Conservation (phyloP, 805 yeast species). For the Starmerella floris region DNA sequence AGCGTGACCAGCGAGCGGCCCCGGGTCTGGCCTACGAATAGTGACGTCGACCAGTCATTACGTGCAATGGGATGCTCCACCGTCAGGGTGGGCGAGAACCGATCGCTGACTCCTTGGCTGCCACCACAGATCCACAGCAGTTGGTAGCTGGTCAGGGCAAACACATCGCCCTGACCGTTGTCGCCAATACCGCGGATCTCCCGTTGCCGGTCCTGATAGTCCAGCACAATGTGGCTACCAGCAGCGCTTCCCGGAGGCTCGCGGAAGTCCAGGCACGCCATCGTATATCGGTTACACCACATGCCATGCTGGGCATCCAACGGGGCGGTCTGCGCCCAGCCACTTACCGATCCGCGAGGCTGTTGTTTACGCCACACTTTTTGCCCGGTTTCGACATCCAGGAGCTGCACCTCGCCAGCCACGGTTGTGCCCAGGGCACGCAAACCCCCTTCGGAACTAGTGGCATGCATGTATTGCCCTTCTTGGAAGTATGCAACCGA, state of each 20-base stretch:
- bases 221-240: constrained; percentile 1
- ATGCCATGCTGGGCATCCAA: constrained; percentile 3
- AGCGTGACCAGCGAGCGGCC: constrained; percentile 21
- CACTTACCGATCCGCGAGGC: constrained; percentile 13
- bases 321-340: constrained; percentile 15
- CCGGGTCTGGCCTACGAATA: constrained; percentile 25
- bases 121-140: constrained; percentile 37
- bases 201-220: constrained; percentile 5
- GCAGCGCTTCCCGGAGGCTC: neutral
- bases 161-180: constrained; percentile 27
- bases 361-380: constrained; percentile 1
- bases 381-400: constrained; percentile 2
- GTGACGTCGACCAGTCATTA: constrained; percentile 39
- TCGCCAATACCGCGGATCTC: constrained; percentile 16
- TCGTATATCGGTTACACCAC: constrained; percentile 17
- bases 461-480: constrained; percentile 16
- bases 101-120: neutral
- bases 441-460: neutral
- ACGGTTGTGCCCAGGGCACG: constrained; percentile 4
- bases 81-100: constrained; percentile 35
- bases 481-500: constrained; percentile 3
- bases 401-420: constrained; percentile 3
- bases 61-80: constrained; percentile 60
- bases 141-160: constrained; percentile 56
- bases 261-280: constrained; percentile 12